Evolutionary conservation across 2,329 filamentous ascomycete species (phyloP).

Genomic region (Epichloe brachyelytri): DNA sequence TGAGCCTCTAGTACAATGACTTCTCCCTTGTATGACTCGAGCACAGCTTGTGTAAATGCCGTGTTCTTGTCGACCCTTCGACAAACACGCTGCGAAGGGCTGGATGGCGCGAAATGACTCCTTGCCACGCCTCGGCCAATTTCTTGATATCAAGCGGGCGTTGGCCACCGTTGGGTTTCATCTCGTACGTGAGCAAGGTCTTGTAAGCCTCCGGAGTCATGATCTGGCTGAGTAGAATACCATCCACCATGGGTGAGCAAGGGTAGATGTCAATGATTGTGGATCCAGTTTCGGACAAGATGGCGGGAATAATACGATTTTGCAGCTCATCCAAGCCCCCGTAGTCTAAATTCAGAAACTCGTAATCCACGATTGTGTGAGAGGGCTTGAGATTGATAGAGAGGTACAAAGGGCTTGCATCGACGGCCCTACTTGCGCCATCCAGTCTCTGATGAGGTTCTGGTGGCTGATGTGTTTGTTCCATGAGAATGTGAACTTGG

Average conservation of each 20-base stretch:
- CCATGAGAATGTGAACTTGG: conserved; percentile 4
- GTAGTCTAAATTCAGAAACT: conserved; percentile 12
- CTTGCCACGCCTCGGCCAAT: conserved; percentile 9
- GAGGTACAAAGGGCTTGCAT: background rate
- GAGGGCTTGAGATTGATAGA: background rate
- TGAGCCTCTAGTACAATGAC: background rate
- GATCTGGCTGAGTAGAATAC: conserved; percentile 22
- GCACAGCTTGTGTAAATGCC: conserved; percentile 4
- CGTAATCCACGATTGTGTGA: background rate
- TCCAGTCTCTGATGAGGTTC: conserved; percentile 2
- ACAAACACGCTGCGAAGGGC: conserved; percentile 7
- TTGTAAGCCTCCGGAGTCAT: conserved; percentile 8
- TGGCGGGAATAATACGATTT: conserved; percentile 10
- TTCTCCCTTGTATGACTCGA: background rate
- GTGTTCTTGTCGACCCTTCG: conserved; percentile 1
- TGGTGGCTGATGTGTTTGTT: conserved; percentile 2
- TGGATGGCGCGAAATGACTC: conserved; percentile 5
- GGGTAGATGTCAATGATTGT: conserved; percentile 24
- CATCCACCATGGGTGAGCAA: conserved; percentile 24
- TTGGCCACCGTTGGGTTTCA: conserved; percentile 1
- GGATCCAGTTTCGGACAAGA: conserved; percentile 6
- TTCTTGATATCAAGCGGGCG: conserved; percentile 1
- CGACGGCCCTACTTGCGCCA: background rate
- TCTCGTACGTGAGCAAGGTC: conserved; percentile 9
- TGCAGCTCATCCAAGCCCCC: conserved; percentile 14